These are phyloP conservation scores for Collybiopsis confluens DNA, from an alignment of 768 basidiomycete species.

Conservation along the genomic window DNA sequence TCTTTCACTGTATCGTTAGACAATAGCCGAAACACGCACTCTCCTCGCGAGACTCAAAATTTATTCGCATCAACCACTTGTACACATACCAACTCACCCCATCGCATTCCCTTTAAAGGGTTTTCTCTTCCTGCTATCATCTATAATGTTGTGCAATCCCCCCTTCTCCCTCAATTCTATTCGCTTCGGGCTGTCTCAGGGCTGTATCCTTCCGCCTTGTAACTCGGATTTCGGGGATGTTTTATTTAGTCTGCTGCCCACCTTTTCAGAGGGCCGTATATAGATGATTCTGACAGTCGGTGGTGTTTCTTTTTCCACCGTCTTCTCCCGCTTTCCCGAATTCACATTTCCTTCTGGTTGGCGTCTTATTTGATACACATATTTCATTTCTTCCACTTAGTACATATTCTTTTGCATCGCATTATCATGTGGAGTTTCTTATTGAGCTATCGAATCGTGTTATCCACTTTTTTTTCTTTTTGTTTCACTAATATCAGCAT, in stretches of 20 bases:
- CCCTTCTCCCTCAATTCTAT: neutral
- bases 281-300: neutral
- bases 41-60: neutral
- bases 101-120: neutral
- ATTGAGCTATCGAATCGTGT: no score
- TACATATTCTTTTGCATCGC: constrained; percentile 9
- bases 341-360: neutral
- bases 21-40: neutral
- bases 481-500: no score
- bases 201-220: neutral
- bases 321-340: neutral
- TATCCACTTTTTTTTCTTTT: no score
- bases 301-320: neutral
- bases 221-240: constrained; percentile 1
- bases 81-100: constrained; percentile 1
- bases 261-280: neutral
- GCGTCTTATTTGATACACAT: constrained; percentile 12
- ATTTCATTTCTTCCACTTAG: constrained; percentile 14
- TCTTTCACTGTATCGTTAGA: neutral
- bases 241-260: neutral
- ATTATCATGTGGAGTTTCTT: no score
- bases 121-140: neutral
- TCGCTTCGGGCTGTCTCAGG: neutral
- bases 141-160: neutral
- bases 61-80: neutral